phyloP scores from a whole-genome alignment of 805 yeast genomes.

The Alloascoidea hylecoeti region DNA sequence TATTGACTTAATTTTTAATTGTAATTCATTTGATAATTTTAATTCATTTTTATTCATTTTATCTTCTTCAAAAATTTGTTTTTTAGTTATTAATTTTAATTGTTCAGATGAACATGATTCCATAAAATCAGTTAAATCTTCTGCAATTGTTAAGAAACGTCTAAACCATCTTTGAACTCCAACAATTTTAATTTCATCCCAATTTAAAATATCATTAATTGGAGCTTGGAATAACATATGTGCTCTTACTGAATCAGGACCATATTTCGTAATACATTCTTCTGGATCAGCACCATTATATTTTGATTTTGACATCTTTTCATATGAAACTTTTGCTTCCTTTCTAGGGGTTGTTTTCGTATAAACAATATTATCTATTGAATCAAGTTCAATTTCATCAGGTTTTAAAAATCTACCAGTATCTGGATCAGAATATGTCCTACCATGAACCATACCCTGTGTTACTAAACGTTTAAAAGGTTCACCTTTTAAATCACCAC shows the following conservation, averaged over 20 bases:
- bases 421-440: conserved; percentile 59
- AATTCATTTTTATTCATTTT: conserved; percentile 29
- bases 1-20: conserved; percentile 30
- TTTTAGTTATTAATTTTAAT: neutral
- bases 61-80: conserved; percentile 10
- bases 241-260: conserved; percentile 92
- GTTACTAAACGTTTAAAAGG: conserved; percentile 75
- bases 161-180: conserved; percentile 84
- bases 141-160: conserved; percentile 26
- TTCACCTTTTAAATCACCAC: conserved; percentile 45
- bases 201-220: conserved; percentile 60
- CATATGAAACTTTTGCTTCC: conserved; percentile 45
- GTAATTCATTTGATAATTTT: conserved; percentile 42
- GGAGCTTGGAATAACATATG: conserved; percentile 92
- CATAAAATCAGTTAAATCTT: conserved; percentile 2
- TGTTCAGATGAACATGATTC: conserved; percentile 1
- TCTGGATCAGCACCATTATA: conserved; percentile 89
- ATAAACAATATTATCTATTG: conserved; percentile 21
- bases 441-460: conserved; percentile 98
- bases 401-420: conserved; percentile 70
- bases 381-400: conserved; percentile 42
- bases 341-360: conserved; percentile 36
- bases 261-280: conserved; percentile 58
- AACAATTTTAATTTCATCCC: conserved; percentile 82
- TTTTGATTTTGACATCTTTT: conserved; percentile 95